Conservation (phyloP, 2,329 filamentous ascomycete genomes). For the Pseudogymnoascus sp. region DNA sequence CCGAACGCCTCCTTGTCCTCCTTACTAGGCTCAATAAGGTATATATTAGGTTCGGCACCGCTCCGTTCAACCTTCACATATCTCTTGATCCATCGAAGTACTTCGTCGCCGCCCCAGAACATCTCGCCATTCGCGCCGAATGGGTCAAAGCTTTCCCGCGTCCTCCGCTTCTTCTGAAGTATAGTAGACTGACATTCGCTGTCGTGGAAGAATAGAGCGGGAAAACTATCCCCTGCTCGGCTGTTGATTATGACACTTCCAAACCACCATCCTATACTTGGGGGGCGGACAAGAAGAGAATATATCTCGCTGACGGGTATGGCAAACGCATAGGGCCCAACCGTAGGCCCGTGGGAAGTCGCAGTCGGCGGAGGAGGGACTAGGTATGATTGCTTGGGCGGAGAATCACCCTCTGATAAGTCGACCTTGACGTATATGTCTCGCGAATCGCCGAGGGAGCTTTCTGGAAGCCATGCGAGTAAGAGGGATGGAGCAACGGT, state of each 20-base stretch:
- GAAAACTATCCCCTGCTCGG: conserved; percentile 82
- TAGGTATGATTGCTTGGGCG: conserved; percentile 78
- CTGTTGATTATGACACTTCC: conserved; percentile 92
- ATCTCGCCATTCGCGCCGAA: conserved; percentile 77
- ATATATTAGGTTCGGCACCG: conserved; percentile 79
- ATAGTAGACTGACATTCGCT: conserved; percentile 95
- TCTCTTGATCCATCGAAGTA: conserved; percentile 78
- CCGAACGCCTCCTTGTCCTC: conserved; percentile 76
- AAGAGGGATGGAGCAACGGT: conserved; percentile 64
- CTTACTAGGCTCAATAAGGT: conserved; percentile 75
- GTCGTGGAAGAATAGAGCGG: conserved; percentile 94
- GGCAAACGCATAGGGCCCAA: conserved; percentile 82
- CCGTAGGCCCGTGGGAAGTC: conserved; percentile 59
- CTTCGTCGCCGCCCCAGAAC: conserved; percentile 97
- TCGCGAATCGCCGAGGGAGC: conserved; percentile 73
- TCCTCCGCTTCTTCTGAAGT: conserved; percentile 78
- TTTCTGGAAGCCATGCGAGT: conserved; percentile 88
- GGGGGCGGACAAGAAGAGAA: conserved; percentile 80
- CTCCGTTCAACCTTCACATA: conserved; percentile 80
- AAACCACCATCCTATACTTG: conserved; percentile 97
- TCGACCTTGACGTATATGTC: conserved; percentile 95
- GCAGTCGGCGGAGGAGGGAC: conserved; percentile 86
- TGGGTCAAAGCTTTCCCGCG: conserved; percentile 79
- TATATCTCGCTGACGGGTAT: conserved; percentile 86
- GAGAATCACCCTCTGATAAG: conserved; percentile 68